phyloP scores from a whole-genome alignment of 2,329 filamentous ascomycete genomes.

The Penicillium corylophilum region DNA sequence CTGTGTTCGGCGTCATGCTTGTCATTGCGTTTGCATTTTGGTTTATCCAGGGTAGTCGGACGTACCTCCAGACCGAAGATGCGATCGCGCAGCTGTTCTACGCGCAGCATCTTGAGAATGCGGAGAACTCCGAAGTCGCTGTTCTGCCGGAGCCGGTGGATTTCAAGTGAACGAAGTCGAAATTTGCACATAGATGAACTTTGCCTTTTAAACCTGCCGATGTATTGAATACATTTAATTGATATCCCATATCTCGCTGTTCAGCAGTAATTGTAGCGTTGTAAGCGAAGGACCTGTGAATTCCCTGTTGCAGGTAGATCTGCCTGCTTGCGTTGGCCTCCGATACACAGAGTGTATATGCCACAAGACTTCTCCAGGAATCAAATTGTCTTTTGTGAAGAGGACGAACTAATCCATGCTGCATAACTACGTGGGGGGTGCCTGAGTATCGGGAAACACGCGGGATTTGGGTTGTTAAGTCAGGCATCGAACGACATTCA shows the following conservation, averaged over 20 bases:
- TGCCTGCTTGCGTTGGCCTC: too few species aligned
- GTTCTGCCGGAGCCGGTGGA: background rate
- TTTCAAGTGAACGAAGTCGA: background rate
- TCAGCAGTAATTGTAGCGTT: too few species aligned
- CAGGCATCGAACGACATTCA: too few species aligned
- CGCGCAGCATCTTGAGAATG: slow-evolving; percentile 27
- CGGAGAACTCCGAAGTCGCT: background rate
- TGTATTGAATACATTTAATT: background rate
- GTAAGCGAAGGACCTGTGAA: too few species aligned
- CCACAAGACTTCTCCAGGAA: too few species aligned
- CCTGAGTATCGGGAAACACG: too few species aligned
- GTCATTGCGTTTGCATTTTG: slow-evolving; percentile 53
- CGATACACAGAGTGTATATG: too few species aligned
- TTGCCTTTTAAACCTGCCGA: background rate
- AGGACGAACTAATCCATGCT: too few species aligned
- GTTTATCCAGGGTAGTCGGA: slow-evolving; percentile 48
- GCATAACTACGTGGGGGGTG: too few species aligned
- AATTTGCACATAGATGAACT: background rate
- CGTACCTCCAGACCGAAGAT: slow-evolving; percentile 38
- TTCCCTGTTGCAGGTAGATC: too few species aligned
- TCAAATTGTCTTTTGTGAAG: too few species aligned
- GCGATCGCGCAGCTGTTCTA: slow-evolving; percentile 29
- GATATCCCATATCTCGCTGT: background rate
- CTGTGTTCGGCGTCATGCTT: slow-evolving; percentile 57
- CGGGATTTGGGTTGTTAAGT: too few species aligned